A percentile compares a stretch with the other conserved stretches of the same genome.
Conservation (phyloP, 768 basidiomycete genomes). For the Rhizopogon salebrosus region DNA sequence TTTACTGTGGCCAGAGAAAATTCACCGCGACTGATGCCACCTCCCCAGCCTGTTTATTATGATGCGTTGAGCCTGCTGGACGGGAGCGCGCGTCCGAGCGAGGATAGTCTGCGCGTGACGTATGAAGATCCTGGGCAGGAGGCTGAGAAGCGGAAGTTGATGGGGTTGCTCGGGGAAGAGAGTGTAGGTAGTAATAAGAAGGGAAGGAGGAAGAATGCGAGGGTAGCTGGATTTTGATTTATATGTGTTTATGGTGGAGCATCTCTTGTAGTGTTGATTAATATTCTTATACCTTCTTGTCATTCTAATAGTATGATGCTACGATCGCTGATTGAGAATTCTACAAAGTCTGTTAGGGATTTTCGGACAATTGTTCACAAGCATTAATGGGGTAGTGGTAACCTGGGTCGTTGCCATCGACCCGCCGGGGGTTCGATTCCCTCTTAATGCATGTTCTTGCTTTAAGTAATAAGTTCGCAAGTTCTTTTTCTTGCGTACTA, state of each 20-base stretch:
- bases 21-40: conserved; percentile 2
- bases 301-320: too few species aligned
- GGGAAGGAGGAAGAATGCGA: conserved; percentile 10
- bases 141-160: conserved; percentile 52
- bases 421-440: conserved; percentile 80
- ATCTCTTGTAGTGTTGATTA: neutral
- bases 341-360: too few species aligned
- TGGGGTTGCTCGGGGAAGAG: conserved; percentile 44
- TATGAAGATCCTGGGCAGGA: conserved; percentile 67
- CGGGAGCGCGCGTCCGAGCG: conserved; percentile 22
- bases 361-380: too few species aligned
- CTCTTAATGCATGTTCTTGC: conserved; percentile 71
- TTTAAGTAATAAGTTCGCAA: too few species aligned
- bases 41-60: conserved; percentile 10
- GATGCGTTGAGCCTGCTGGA: conserved; percentile 27
- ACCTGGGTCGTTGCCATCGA: conserved; percentile 37
- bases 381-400: conserved; percentile 31
- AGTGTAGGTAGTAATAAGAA: conserved; percentile 11
- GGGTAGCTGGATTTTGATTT: conserved; percentile 23
- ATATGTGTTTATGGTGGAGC: neutral
- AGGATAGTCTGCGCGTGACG: conserved; percentile 51
- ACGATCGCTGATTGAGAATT: too few species aligned
- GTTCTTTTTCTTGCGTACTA: too few species aligned
- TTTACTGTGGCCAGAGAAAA: conserved; percentile 4
- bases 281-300: neutral